A percentile compares a stretch with the other conserved stretches of the same genome.
Conservation (phyloP, 768 basidiomycete genomes). For the Boletus rufocinnamomeus region DNA sequence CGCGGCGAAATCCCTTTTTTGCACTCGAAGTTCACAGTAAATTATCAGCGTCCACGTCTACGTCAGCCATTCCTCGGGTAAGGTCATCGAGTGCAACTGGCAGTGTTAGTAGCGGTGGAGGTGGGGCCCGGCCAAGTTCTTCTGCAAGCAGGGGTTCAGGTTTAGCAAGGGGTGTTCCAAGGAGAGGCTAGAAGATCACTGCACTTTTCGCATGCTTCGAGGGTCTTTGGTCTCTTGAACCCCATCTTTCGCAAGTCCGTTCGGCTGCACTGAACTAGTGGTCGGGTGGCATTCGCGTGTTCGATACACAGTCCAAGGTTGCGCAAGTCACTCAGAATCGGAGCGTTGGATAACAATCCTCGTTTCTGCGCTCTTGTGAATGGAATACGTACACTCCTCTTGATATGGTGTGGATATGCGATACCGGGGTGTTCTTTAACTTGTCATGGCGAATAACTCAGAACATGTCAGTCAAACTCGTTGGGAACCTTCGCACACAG, state of each 20-base stretch:
- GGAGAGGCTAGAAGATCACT: constrained; percentile 22
- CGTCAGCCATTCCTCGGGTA: constrained; percentile 22
- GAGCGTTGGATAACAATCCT: not conserved
- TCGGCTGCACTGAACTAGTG: not conserved
- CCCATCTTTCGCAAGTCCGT: not conserved
- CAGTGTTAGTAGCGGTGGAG: constrained; percentile 16
- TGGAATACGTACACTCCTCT: constrained; percentile 8
- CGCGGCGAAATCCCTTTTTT: constrained; percentile 4
- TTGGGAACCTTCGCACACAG: too few relatives aligned
- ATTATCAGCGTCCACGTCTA: constrained; percentile 15
- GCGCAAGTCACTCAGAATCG: not conserved
- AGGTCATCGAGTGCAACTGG: constrained; percentile 32
- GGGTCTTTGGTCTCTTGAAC: not conserved
- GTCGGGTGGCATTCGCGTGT: not conserved
- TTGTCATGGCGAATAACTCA: not conserved
- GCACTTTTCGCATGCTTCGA: not conserved
- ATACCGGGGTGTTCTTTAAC: not conserved
- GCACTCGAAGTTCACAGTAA: constrained; percentile 6
- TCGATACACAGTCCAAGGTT: not conserved
- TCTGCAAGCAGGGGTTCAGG: constrained; percentile 29
- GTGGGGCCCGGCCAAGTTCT: constrained; percentile 28
- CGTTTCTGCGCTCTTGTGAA: not conserved
- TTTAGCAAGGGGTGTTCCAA: constrained; percentile 27
- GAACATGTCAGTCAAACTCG: not conserved
- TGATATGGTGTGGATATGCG: constrained; percentile 7